A percentile compares a stretch with the other conserved stretches of the same genome.
These are phyloP conservation scores for Lactarius psammicola DNA, from an alignment of 768 basidiomycete species.

Conservation along the genomic window DNA sequence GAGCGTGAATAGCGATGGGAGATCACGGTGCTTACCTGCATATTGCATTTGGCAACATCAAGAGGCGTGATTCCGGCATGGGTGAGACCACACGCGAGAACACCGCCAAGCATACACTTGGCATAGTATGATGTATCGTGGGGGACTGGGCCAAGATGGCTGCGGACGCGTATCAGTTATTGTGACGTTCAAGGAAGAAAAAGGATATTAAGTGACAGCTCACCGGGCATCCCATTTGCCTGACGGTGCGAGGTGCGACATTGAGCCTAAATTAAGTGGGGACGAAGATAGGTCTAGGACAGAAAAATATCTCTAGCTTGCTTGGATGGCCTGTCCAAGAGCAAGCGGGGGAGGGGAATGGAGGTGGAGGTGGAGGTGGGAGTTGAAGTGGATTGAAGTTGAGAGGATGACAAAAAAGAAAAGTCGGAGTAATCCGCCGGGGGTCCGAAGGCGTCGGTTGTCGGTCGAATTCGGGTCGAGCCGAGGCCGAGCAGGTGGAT, in stretches of 20 bases:
- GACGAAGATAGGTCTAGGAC: slow-evolving; percentile 35
- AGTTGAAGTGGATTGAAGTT: slow-evolving; percentile 28
- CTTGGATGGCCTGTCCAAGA: slow-evolving; percentile 38
- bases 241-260: slow-evolving; percentile 50
- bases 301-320: slow-evolving; percentile 34
- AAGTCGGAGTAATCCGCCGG: no score
- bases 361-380: slow-evolving; percentile 30
- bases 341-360: slow-evolving; percentile 32
- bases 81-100: slow-evolving; percentile 82
- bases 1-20: not conserved
- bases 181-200: slow-evolving; percentile 6
- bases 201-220: slow-evolving; percentile 17
- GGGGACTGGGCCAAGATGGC: slow-evolving; percentile 68
- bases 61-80: slow-evolving; percentile 86
- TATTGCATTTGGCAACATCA: slow-evolving; percentile 89
- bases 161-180: slow-evolving; percentile 31
- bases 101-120: slow-evolving; percentile 87
- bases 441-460: no score
- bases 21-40: slow-evolving; percentile 58
- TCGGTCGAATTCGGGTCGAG: no score
- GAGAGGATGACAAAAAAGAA: slow-evolving; percentile 20
- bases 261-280: slow-evolving; percentile 37
- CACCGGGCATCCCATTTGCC: slow-evolving; percentile 79
- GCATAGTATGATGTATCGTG: slow-evolving; percentile 75
- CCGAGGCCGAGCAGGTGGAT: no score